These are phyloP conservation scores for Camellia lanceoleosa DNA, from an alignment of 148 eudicot species.

Conservation along the genomic window DNA sequence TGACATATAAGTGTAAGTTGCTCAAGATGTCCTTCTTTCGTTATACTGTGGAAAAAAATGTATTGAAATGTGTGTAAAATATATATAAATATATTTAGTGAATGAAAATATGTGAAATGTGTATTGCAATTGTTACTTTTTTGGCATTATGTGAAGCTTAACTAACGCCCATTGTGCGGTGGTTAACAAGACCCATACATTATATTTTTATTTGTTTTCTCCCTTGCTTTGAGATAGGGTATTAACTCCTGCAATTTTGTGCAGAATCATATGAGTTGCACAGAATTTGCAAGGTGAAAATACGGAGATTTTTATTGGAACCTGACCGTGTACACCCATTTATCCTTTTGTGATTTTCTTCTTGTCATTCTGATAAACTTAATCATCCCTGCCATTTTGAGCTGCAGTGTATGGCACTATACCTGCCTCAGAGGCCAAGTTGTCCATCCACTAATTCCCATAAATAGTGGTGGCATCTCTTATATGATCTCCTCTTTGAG, in stretches of 20 bases:
- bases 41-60: too few relatives aligned
- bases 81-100: too few relatives aligned
- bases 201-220: background rate
- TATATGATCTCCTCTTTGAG: background rate
- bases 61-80: too few relatives aligned
- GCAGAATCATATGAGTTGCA: background rate
- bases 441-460: background rate
- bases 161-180: too few relatives aligned
- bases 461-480: background rate
- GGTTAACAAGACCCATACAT: too few relatives aligned
- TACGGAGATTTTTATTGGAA: background rate
- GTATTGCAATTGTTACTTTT: too few relatives aligned
- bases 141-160: too few relatives aligned
- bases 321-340: background rate
- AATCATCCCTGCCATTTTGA: background rate
- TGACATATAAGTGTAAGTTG: background rate
- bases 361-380: background rate
- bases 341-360: background rate
- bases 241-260: background rate
- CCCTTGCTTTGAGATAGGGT: background rate
- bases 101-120: too few relatives aligned
- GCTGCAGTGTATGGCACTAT: background rate
- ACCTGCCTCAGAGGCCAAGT: background rate
- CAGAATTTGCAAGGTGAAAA: background rate
- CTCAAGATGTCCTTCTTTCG: background rate